Conservation (phyloP, 352 stramenopile species). For the Phytophthora gonapodyides region DNA sequence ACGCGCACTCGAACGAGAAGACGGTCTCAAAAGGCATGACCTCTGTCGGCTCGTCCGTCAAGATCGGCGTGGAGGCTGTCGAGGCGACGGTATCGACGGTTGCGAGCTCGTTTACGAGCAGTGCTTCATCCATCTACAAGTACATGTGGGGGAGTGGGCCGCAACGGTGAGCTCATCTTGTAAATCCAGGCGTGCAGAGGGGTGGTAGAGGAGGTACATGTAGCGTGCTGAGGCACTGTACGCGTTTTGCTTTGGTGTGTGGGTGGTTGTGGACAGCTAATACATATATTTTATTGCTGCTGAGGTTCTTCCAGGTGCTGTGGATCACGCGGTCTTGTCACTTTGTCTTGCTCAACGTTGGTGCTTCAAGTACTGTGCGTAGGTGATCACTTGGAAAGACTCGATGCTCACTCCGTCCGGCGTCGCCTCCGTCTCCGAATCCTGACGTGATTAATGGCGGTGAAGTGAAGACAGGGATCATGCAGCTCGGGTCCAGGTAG, state of each 20-base stretch:
- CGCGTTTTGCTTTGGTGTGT: conserved; percentile 19
- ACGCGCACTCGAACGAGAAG: conserved; percentile 86
- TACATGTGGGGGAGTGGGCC: conserved; percentile 75
- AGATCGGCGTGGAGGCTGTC: conserved; percentile 77
- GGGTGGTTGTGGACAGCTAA: conserved; percentile 19
- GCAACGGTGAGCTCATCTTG: conserved; percentile 29
- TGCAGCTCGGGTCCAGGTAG: neutral
- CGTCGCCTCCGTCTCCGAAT: neutral
- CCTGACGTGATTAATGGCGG: neutral
- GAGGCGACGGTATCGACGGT: conserved; percentile 79
- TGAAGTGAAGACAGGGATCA: neutral
- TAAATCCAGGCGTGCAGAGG: conserved; percentile 22
- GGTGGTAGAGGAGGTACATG: conserved; percentile 10
- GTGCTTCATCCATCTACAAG: conserved; percentile 84
- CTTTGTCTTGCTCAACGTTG: neutral
- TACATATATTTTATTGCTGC: conserved; percentile 22
- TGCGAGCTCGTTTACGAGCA: conserved; percentile 71
- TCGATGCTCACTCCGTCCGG: conserved; percentile 1
- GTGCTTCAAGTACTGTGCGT: conserved; percentile 1
- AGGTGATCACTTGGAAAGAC: conserved; percentile 1
- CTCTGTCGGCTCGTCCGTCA: conserved; percentile 78
- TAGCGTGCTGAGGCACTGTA: conserved; percentile 11
- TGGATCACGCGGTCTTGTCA: neutral
- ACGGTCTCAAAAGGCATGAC: conserved; percentile 84
- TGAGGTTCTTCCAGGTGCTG: neutral